Evolutionary conservation across 2,329 filamentous ascomycete genomes (phyloP), one percentile per base, ranked within the genome.

Genomic region (Canariomyces notabilis): DNA sequence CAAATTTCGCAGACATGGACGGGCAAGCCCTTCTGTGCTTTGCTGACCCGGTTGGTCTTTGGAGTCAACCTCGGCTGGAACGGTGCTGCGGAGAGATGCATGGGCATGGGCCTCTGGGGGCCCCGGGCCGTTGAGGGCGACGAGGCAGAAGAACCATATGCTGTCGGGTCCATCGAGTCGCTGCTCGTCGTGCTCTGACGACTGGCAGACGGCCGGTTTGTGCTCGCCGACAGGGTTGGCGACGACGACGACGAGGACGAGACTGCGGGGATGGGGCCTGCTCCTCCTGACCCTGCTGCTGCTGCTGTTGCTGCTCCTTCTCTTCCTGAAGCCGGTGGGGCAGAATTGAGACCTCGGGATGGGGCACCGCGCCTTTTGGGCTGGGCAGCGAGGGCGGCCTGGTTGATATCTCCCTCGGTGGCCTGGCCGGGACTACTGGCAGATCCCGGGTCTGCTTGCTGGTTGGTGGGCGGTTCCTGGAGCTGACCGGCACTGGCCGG

Each of bases 11-110:
- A 80, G 2, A 65, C 69, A 59, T 80, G 76, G 43, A 80, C 76
- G 14, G 73, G 74, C n/a, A 79, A 66, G 11, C 76, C 76, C 60
- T 80, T 80, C 67, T 76, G 78, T 37, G 76, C 76, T 52, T 76
- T 71, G 59, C 76, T 80, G 33, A 78, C 72, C 50, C 76, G 73
- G 16, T 73, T 66, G 21, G 76, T 80, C 51, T 80, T 75, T 9
- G 76, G 76, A 18, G 76, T 80, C 53, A 76, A 63, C 59, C 73
- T 79, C 55, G 76, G 62, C 14, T 68, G 67, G 12, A 67, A 49
- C 33, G 72, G 71, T 33, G 59, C 54, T 36, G 63, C 32, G 56
- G 51, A 20, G 14, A 57, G 49, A 36, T 59, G 57, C 46, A 63
- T 59, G 45, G 64, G 58, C 56, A 72, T 66, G 6, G 72, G 74